A percentile compares a stretch with the other conserved stretches of the same genome.
phyloP scores from a whole-genome alignment of 1,284 basidiomycete species.

The Stygiomarasmius scandens region DNA sequence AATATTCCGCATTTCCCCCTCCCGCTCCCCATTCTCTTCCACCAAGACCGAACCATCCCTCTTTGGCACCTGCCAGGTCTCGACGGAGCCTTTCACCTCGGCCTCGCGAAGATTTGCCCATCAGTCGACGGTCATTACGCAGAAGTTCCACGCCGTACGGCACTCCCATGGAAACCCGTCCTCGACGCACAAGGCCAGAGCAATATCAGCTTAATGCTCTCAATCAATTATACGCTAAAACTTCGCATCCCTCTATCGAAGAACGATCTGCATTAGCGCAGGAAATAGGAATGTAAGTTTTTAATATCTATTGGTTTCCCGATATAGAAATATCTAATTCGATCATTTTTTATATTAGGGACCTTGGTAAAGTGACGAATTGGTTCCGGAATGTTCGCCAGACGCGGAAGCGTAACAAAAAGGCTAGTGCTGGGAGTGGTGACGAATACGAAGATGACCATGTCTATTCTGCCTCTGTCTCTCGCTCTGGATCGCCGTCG shows the following conservation, averaged over 20 bases:
- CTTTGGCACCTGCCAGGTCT: slow-evolving; percentile 18
- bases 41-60: slow-evolving; percentile 34
- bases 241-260: slow-evolving; percentile 77
- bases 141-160: slow-evolving; percentile 51
- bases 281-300: slow-evolving; percentile 71
- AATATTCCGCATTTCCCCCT: slow-evolving; percentile 49
- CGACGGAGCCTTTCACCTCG: slow-evolving; percentile 33
- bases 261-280: slow-evolving; percentile 70
- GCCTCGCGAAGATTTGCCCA: slow-evolving; percentile 35
- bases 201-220: slow-evolving; percentile 74
- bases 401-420: slow-evolving; percentile 65
- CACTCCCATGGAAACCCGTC: slow-evolving; percentile 39
- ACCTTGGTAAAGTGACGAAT: slow-evolving; percentile 81
- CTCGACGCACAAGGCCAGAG: slow-evolving; percentile 74
- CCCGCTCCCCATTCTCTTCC: slow-evolving; percentile 38
- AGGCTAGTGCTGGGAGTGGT: slow-evolving; percentile 41
- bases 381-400: slow-evolving; percentile 83
- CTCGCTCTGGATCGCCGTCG: slow-evolving; percentile 52
- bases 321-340: slow-evolving; percentile 11
- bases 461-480: slow-evolving; percentile 42
- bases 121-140: slow-evolving; percentile 41
- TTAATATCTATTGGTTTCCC: slow-evolving; percentile 13
- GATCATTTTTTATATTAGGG: slow-evolving; percentile 47
- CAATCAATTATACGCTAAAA: slow-evolving; percentile 66
- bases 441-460: slow-evolving; percentile 42